Evolutionary conservation across 2,329 filamentous ascomycete species (phyloP).

Genomic region (Penicillium sp.): DNA sequence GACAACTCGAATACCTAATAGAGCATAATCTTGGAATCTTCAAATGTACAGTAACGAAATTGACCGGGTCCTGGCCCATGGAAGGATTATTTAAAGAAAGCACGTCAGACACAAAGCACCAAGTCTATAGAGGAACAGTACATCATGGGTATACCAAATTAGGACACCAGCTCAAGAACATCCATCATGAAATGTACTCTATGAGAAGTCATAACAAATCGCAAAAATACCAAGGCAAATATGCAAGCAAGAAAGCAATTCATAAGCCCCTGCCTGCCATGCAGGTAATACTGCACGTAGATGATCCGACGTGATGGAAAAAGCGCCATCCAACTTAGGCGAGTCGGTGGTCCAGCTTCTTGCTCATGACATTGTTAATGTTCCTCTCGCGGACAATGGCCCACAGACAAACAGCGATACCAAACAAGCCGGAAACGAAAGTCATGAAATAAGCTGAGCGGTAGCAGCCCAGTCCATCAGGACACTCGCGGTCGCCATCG

Average conservation of each 20-base stretch:
- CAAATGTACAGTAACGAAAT: neutral
- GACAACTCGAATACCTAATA: neutral
- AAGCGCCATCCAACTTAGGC: slow-evolving; percentile 16
- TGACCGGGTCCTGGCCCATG: neutral
- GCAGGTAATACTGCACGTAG: neutral
- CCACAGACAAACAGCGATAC: slow-evolving; percentile 59
- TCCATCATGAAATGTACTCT: slow-evolving; percentile 7
- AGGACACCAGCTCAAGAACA: slow-evolving; percentile 3
- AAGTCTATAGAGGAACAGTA: slow-evolving; percentile 12
- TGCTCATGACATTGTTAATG: slow-evolving; percentile 20
- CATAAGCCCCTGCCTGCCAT: neutral
- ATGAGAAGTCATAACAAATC: neutral
- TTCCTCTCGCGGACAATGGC: slow-evolving; percentile 36
- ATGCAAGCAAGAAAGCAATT: neutral
- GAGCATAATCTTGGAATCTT: no score
- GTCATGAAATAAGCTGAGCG: slow-evolving; percentile 71
- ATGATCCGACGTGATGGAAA: neutral
- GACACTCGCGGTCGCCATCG: slow-evolving; percentile 64
- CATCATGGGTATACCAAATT: slow-evolving; percentile 5
- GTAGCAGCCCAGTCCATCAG: slow-evolving; percentile 73
- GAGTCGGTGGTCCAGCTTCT: slow-evolving; percentile 28
- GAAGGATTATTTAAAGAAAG: neutral
- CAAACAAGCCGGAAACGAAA: slow-evolving; percentile 59
- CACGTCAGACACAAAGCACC: slow-evolving; percentile 7
- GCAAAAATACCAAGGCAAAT: neutral